Percentiles rank a stretch among this genome's conserved stretches.
Conservation (phyloP, 1,284 basidiomycete species). For the Pulveroboletus sp. region DNA sequence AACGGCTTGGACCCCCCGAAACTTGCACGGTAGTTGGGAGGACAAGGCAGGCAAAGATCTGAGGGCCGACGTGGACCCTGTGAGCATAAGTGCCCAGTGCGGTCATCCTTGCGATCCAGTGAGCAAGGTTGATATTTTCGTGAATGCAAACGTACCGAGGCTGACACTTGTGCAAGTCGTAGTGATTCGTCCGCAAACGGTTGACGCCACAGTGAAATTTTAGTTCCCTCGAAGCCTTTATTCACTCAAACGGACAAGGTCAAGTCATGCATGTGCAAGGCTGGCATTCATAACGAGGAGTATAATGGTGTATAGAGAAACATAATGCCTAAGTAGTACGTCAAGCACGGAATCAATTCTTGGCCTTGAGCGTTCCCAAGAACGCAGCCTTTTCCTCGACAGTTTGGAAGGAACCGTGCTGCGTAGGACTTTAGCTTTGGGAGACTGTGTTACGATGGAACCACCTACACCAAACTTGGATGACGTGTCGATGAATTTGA, state of each 20-base stretch:
- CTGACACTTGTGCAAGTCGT: constrained; percentile 38
- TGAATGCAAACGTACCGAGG: constrained; percentile 47
- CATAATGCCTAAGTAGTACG: constrained; percentile 40
- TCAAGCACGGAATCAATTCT: constrained; percentile 48
- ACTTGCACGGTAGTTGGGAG: constrained; percentile 17
- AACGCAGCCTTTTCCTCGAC: constrained; percentile 94
- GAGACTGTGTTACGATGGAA: neutral
- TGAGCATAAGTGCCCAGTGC: constrained; percentile 73
- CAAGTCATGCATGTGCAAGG: constrained; percentile 15
- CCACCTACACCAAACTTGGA: constrained; percentile 87
- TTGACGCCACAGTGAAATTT: constrained; percentile 15
- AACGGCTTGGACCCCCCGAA: constrained; percentile 11
- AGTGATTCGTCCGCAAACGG: neutral
- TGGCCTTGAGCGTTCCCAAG: constrained; percentile 87
- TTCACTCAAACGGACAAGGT: neutral
- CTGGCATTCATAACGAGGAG: constrained; percentile 44
- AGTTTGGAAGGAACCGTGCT: constrained; percentile 96
- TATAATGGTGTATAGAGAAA: constrained; percentile 36
- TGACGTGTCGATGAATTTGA: constrained; percentile 99
- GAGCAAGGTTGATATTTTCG: constrained; percentile 2
- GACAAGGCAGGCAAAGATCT: constrained; percentile 34
- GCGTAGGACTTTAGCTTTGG: constrained; percentile 24
- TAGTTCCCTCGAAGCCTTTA: neutral
- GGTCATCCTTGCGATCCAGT: constrained; percentile 60
- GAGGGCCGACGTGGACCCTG: constrained; percentile 75